These are phyloP conservation scores for Stephanodiscus triporus DNA, from an alignment of 108 stramenopile species.

Conservation along the genomic window DNA sequence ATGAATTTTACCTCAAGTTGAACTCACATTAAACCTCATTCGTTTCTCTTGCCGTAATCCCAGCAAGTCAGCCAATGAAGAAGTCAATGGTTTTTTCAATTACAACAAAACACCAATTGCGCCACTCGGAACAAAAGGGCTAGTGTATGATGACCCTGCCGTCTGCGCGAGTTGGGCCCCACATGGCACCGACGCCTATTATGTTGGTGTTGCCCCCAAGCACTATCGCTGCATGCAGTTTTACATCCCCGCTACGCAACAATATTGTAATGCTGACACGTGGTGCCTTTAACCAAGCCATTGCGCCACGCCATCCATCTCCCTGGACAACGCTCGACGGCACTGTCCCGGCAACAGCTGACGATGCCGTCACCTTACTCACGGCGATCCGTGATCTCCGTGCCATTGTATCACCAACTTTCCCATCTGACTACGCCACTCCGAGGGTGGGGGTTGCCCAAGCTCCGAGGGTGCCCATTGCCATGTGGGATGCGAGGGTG, in stretches of 20 bases:
- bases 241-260: constrained; percentile 33
- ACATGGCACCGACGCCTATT: constrained; percentile 36
- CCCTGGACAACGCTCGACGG: too few species aligned
- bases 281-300: too few species aligned
- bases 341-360: too few species aligned
- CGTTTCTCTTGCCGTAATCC: constrained; percentile 45
- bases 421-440: too few species aligned
- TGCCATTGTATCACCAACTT: too few species aligned
- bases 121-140: not conserved
- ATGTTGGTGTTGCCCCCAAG: constrained; percentile 31
- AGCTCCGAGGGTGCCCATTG: too few species aligned
- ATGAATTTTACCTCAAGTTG: too few species aligned
- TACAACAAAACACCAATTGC: constrained; percentile 35
- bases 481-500: too few species aligned
- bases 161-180: constrained; percentile 29
- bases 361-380: too few species aligned
- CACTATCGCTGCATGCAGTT: constrained; percentile 37
- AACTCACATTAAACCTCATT: constrained; percentile 23
- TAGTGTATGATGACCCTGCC: constrained; percentile 30
- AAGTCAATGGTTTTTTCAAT: constrained; percentile 36
- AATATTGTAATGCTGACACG: constrained; percentile 32
- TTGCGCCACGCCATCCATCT: too few species aligned
- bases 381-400: too few species aligned
- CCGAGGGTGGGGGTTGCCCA: too few species aligned
- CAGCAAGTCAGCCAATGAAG: constrained; percentile 41